phyloP scores from a whole-genome alignment of 495 filamentous ascomycete species.

The Neurospora hispaniola region DNA sequence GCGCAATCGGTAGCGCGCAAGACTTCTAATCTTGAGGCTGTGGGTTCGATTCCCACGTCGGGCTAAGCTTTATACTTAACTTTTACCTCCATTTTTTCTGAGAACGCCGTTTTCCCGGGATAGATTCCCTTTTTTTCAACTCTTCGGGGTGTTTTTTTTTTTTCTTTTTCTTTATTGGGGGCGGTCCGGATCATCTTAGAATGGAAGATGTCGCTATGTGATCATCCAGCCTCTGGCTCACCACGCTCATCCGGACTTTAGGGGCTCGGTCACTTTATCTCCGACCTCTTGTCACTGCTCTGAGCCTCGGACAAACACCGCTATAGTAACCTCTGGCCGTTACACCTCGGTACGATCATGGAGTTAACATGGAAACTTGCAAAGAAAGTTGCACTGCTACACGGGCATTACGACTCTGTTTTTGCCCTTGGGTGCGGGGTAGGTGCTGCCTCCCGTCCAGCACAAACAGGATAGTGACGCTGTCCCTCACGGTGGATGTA shows the following conservation, averaged over 20 bases:
- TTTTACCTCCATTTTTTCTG: neutral
- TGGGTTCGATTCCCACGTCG: neutral
- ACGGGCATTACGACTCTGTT: neutral
- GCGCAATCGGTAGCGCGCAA: neutral
- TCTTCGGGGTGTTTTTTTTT: neutral
- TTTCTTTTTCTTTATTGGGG: no score
- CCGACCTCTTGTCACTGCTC: neutral
- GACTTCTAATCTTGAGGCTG: neutral
- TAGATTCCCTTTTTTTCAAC: neutral
- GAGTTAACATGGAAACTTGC: neutral
- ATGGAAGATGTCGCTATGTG: neutral
- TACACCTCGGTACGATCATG: neutral
- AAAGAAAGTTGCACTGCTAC: neutral
- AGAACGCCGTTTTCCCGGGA: no score
- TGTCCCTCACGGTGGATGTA: neutral
- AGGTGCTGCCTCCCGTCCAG: neutral
- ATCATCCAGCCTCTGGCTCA: neutral
- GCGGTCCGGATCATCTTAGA: neutral
- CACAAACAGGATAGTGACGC: neutral
- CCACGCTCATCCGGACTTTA: neutral
- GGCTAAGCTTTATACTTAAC: neutral
- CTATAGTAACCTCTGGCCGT: neutral
- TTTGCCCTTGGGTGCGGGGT: neutral
- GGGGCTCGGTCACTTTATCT: neutral
- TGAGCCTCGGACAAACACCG: neutral